Evolutionary conservation across 148 eudicot species (phyloP), one percentile per base, ranked within the genome.

Genomic region (Cornus kousa): DNA sequence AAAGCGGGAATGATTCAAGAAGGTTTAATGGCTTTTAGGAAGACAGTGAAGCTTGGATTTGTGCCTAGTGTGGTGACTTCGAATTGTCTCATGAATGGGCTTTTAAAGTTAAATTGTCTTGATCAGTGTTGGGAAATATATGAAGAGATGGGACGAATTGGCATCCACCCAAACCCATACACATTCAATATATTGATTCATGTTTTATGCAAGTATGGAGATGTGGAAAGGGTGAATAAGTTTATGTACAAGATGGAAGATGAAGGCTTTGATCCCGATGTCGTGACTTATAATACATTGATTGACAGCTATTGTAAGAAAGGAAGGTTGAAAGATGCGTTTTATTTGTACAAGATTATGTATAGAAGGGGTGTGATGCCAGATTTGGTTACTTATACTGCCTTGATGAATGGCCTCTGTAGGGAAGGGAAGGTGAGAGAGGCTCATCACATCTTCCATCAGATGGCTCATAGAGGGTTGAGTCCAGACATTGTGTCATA

Each of bases 171-270:
- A 1, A 95, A 95, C 83, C 78, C 92, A 0, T 85, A 77, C 85
- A 95, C 99, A 5, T 91, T 91, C 84, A 95, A 95, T 78, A 91
- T 93, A 72, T 86, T 93, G 85, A 91, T 90, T 50, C 76, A 89
- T 87, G 87, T 87, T 53, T 76, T 93, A 53, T 93, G 97, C 75
- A 90, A 87, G 86, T 86, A 86, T 50, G 88, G 83, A 32, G 82
- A 87, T 74, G 86, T 85, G 35, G 87, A 88, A 59, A 90, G 87
- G 88, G 89, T 91, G 53, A 89, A 93, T 77, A 89, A 85, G 70
- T 91, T 95, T 78, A 75, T 95, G 80, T 94, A 95, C 82, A 90
- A 90, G 85, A 90, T 95, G 91, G 98, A 95, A 86, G 98, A 95
- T 80, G 93, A 89, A 82, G 97, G 97, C 67, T 95, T 95, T 87